phyloP scores from a whole-genome alignment of 805 yeast genomes.

The Yarrowia sp. region DNA sequence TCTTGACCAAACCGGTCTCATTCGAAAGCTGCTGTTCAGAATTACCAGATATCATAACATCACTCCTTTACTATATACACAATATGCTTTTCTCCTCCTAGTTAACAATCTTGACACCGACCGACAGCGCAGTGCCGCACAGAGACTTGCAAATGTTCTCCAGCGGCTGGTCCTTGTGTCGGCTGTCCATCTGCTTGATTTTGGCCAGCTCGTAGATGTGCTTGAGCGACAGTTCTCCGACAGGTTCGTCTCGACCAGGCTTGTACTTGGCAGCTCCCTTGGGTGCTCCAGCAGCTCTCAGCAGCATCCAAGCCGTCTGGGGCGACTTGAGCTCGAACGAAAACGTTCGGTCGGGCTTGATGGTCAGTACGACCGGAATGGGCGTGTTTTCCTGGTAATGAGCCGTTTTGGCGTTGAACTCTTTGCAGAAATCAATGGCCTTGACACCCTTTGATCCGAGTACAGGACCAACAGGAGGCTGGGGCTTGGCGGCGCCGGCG shows the following conservation, averaged over 20 bases:
- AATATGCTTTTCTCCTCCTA: conserved; percentile 36
- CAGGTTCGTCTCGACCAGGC: conserved; percentile 43
- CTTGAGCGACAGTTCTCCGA: conserved; percentile 73
- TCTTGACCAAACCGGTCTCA: no score
- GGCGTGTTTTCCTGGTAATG: conserved; percentile 83
- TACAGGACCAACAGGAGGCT: conserved; percentile 99
- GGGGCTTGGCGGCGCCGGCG: conserved; percentile 97
- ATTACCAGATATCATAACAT: not conserved
- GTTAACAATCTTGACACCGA: conserved; percentile 80
- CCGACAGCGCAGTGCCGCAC: conserved; percentile 81
- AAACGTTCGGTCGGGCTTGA: conserved; percentile 90
- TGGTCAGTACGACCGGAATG: conserved; percentile 78
- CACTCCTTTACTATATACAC: conserved; percentile 16
- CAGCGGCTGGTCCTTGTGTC: conserved; percentile 67
- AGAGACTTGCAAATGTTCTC: conserved; percentile 78
- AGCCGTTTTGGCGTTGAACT: conserved; percentile 95
- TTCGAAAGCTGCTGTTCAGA: no score
- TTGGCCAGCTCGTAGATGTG: conserved; percentile 94
- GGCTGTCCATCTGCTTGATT: conserved; percentile 79
- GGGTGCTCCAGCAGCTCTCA: conserved; percentile 74
- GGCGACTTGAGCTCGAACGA: conserved; percentile 86
- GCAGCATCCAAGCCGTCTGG: conserved; percentile 79
- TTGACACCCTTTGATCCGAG: conserved; percentile 97
- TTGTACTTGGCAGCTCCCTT: conserved; percentile 78
- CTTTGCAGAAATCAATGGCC: conserved; percentile 97